Conservation (phyloP, 768 basidiomycete genomes). For the Tulasnella sp. region DNA sequence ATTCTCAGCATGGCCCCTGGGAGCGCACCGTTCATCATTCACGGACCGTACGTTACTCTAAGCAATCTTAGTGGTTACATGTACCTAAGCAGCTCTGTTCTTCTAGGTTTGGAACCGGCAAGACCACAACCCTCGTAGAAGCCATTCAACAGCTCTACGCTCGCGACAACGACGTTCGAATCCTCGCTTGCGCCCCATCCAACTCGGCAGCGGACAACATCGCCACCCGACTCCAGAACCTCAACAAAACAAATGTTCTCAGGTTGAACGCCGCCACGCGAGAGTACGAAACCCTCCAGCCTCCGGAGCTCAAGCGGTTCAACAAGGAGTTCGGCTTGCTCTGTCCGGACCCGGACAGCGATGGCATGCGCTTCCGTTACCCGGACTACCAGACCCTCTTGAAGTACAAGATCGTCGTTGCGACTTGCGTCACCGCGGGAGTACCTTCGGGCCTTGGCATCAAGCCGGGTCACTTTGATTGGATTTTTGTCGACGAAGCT, state of each 20-base stretch:
- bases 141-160: conserved; percentile 24
- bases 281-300: not conserved
- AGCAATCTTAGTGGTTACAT: not conserved
- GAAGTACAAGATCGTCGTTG: conserved; percentile 51
- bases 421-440: conserved; percentile 55
- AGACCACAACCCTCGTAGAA: conserved; percentile 27
- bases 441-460: conserved; percentile 50
- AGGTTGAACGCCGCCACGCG: not conserved
- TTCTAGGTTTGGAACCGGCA: conserved; percentile 27
- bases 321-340: not conserved
- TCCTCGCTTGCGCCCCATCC: conserved; percentile 29
- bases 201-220: conserved; percentile 29
- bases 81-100: not conserved
- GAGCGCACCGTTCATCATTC: conserved; percentile 17
- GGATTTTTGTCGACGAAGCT: conserved; percentile 63
- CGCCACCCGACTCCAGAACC: not conserved
- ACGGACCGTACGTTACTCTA: conserved; percentile 23
- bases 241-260: not conserved
- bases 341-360: not conserved
- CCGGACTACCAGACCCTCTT: not conserved
- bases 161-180: not conserved
- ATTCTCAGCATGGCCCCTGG: conserved; percentile 17
- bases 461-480: conserved; percentile 52
- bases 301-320: not conserved
- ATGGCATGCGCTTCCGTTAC: not conserved